Conservation (phyloP, 1,139 yeast species). For the Tardiomyces digboiensis region DNA sequence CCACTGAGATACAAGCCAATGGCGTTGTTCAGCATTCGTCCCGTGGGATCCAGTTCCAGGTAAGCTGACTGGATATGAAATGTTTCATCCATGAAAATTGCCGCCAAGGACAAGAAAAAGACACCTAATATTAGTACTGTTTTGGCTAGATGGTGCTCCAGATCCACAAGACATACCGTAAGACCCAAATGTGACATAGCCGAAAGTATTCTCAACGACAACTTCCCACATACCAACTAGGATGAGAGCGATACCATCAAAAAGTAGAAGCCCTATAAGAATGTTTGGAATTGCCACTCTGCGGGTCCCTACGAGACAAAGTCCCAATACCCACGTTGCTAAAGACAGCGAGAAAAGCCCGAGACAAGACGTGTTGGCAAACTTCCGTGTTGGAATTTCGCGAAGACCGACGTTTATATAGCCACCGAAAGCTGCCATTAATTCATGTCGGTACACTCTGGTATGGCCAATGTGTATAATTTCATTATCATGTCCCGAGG, state of each 20-base stretch:
- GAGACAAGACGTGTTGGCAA: slow-evolving; percentile 85
- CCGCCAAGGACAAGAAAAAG: slow-evolving; percentile 78
- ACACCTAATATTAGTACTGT: no score
- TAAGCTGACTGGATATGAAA: slow-evolving; percentile 45
- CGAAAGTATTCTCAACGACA: slow-evolving; percentile 69
- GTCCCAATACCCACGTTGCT: slow-evolving; percentile 71
- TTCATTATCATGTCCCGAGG: slow-evolving; percentile 31
- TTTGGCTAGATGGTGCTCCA: no score
- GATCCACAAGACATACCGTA: no score
- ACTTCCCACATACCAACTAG: slow-evolving; percentile 73
- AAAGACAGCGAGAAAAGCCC: slow-evolving; percentile 80
- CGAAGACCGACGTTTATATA: slow-evolving; percentile 52
- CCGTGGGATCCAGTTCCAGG: slow-evolving; percentile 9
- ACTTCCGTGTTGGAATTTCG: slow-evolving; percentile 57
- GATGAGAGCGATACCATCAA: slow-evolving; percentile 73
- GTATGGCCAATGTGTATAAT: slow-evolving; percentile 66
- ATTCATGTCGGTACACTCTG: slow-evolving; percentile 52
- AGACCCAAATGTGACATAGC: slow-evolving; percentile 76
- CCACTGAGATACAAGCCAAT: slow-evolving; percentile 67
- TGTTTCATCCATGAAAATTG: slow-evolving; percentile 50
- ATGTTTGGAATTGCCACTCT: slow-evolving; percentile 43
- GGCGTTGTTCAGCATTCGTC: slow-evolving; percentile 40
- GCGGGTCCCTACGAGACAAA: slow-evolving; percentile 55
- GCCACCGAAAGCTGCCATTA: slow-evolving; percentile 66
- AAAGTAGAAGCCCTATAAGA: slow-evolving; percentile 66